These are phyloP conservation scores for Glycine latifolia DNA, from an alignment of 306 rosid species.

Conservation along the genomic window DNA sequence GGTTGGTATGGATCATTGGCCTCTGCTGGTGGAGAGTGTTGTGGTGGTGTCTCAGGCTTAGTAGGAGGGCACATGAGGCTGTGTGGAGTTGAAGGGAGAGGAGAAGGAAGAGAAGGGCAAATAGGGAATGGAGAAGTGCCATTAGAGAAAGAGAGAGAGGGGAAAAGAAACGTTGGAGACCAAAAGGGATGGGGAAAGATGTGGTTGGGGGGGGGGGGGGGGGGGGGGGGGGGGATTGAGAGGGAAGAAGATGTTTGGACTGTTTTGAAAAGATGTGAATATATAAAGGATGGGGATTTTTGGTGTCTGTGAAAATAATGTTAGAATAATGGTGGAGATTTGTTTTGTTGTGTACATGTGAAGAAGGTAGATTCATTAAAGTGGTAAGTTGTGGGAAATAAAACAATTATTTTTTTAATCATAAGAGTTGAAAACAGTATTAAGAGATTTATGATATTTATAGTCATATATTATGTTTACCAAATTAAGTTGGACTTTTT, in stretches of 20 bases:
- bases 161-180: conserved; percentile 35
- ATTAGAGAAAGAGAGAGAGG: conserved; percentile 30
- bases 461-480: too few species aligned
- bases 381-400: neutral
- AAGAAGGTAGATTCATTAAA: neutral
- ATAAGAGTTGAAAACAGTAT: too few species aligned
- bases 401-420: neutral
- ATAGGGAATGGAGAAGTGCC: conserved; percentile 41
- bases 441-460: too few species aligned
- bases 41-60: conserved; percentile 70
- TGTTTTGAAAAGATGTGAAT: conserved; percentile 30
- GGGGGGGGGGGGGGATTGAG: conserved; percentile 14
- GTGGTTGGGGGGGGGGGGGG: neutral
- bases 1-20: conserved; percentile 80
- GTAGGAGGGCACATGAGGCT: conserved; percentile 64
- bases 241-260: conserved; percentile 36
- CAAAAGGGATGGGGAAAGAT: conserved; percentile 41
- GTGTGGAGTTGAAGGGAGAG: conserved; percentile 51
- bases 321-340: neutral
- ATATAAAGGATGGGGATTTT: conserved; percentile 33
- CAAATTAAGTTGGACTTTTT: too few species aligned
- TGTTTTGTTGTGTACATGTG: conserved; percentile 45
- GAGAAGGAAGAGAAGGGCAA: conserved; percentile 46
- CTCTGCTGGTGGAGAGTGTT: conserved; percentile 52
- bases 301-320: neutral